Evolutionary conservation across 345 rosid genomes (phyloP).

Genomic region (Mercurialis annua): DNA sequence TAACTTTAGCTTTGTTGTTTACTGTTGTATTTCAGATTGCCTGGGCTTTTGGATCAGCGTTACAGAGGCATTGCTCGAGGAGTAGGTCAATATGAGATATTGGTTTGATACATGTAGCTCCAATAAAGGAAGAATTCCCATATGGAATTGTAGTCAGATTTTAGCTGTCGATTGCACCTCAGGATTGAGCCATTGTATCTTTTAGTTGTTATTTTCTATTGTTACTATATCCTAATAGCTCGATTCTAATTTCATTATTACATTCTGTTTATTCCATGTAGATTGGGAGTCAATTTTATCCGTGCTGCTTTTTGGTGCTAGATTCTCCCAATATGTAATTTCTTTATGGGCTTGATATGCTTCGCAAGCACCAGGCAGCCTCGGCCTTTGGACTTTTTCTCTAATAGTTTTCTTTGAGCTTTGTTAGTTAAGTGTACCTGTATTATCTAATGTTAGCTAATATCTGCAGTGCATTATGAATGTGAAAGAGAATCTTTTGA

Average conservation of each 20-base stretch:
- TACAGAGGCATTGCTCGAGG: constrained; percentile 97
- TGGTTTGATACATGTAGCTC: constrained; percentile 94
- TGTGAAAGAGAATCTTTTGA: constrained; percentile 78
- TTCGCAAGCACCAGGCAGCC: constrained; percentile 95
- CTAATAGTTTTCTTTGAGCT: constrained; percentile 3
- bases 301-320: constrained; percentile 88
- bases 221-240: constrained; percentile 3
- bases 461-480: constrained; percentile 80
- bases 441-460: constrained; percentile 12
- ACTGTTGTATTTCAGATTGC: constrained; percentile 47
- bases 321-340: constrained; percentile 97
- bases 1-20: constrained; percentile 12
- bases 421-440: background rate
- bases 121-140: constrained; percentile 65
- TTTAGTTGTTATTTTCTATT: background rate
- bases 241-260: background rate
- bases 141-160: background rate
- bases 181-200: background rate
- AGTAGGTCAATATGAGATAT: constrained; percentile 96
- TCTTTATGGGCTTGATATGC: constrained; percentile 98
- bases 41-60: constrained; percentile 88
- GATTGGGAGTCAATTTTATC: constrained; percentile 87
- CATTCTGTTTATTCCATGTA: constrained; percentile 22
- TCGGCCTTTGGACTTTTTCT: constrained; percentile 14
- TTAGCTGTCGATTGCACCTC: background rate